Conservation (phyloP, 805 yeast genomes). For the Wickerhamomyces chaumierensis region DNA sequence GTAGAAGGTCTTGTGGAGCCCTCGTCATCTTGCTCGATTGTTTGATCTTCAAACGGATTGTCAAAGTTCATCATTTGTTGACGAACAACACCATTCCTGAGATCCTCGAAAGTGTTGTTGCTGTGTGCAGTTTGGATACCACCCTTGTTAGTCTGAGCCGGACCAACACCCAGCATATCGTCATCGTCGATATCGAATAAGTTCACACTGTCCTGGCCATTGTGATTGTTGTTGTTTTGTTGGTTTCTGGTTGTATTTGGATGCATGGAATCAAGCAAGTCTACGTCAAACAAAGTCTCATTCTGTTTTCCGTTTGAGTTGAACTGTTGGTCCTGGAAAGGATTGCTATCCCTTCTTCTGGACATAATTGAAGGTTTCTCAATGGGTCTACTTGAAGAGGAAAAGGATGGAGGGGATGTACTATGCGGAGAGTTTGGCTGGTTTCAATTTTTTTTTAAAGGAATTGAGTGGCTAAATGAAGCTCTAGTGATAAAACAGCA, state of each 20-base stretch:
- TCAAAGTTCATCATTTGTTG: slow-evolving; percentile 24
- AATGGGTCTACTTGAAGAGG: no score
- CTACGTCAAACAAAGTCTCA: slow-evolving; percentile 29
- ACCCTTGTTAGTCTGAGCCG: no score
- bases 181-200: background rate
- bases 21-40: slow-evolving; percentile 26
- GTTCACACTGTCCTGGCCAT: background rate
- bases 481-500: no score
- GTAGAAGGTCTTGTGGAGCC: slow-evolving; percentile 6
- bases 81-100: slow-evolving; percentile 18
- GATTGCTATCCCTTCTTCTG: background rate
- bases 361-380: no score
- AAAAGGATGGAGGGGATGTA: no score
- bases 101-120: slow-evolving; percentile 6
- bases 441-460: no score
- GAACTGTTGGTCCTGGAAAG: slow-evolving; percentile 2
- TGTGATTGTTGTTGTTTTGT: slow-evolving; percentile 5
- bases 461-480: no score
- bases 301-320: background rate
- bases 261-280: slow-evolving; percentile 15
- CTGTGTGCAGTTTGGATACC: slow-evolving; percentile 7
- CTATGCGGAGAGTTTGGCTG: no score
- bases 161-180: slow-evolving; percentile 13
- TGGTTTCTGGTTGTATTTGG: slow-evolving; percentile 6
- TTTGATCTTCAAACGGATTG: slow-evolving; percentile 21